Evolutionary conservation across 129 eudicot genomes (phyloP).

Genomic region (Flaveria brownii): DNA sequence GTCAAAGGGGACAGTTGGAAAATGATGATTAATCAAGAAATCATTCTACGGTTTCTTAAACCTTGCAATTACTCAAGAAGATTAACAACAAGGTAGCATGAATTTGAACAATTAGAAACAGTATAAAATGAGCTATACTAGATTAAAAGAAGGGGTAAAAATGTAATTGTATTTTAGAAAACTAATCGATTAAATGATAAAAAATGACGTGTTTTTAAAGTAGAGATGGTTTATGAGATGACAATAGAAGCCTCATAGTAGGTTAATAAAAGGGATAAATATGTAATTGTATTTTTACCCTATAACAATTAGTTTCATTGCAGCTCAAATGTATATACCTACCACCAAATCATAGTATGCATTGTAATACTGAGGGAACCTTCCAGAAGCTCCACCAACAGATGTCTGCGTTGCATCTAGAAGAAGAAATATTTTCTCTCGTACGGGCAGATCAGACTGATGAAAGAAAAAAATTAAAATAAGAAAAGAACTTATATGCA

Average conservation of each 20-base stretch:
- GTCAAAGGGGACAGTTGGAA: background rate
- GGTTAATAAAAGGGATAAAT: background rate
- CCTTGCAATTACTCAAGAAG: background rate
- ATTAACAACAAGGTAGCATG: no score
- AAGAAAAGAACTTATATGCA: background rate
- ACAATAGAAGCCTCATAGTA: background rate
- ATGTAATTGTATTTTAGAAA: no score
- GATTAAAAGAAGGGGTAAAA: no score
- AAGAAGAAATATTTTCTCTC: conserved; percentile 94
- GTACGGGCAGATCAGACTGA: conserved; percentile 67
- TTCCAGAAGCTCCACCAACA: conserved; percentile 96
- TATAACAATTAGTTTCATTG: background rate
- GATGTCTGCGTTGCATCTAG: conserved; percentile 99
- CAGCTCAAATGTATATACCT: conserved; percentile 37
- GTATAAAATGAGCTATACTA: no score
- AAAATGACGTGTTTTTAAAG: background rate
- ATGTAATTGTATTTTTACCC: background rate
- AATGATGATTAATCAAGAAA: conserved; percentile 4
- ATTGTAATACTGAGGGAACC: conserved; percentile 85
- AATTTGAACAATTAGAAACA: no score
- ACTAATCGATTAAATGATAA: background rate
- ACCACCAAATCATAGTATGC: conserved; percentile 98
- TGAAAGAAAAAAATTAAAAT: background rate
- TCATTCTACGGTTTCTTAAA: background rate
- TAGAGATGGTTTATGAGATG: background rate